These are phyloP conservation scores for Epichloe sylvatica DNA, from an alignment of 2,329 filamentous ascomycete genomes.

Conservation along the genomic window DNA sequence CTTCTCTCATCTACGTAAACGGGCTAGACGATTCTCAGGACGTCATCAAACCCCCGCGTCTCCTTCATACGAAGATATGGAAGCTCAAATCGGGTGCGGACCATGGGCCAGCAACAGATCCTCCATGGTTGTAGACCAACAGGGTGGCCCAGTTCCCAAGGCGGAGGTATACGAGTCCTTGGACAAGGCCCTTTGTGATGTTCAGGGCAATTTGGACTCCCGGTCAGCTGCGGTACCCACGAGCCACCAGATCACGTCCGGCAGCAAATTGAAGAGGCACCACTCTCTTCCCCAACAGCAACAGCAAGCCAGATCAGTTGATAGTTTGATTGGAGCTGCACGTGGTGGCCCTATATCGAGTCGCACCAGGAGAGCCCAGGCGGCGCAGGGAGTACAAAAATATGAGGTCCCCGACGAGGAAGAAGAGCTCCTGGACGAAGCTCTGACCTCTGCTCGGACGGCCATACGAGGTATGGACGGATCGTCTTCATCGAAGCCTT, in stretches of 20 bases:
- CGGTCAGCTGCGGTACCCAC: constrained; percentile 35
- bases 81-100: constrained; percentile 82
- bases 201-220: constrained; percentile 35
- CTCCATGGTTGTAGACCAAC: constrained; percentile 62
- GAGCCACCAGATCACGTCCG: constrained; percentile 33
- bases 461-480: constrained; percentile 59
- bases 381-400: constrained; percentile 58
- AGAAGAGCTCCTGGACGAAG: constrained; percentile 88
- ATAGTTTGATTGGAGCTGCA: constrained; percentile 45
- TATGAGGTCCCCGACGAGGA: constrained; percentile 96
- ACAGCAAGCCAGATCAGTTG: constrained; percentile 48
- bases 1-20: constrained; percentile 92
- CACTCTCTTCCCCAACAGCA: constrained; percentile 51
- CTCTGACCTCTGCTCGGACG: constrained; percentile 60
- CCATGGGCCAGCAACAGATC: constrained; percentile 80
- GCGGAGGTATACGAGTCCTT: constrained; percentile 45
- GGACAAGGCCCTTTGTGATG: constrained; percentile 43
- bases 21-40: constrained; percentile 81
- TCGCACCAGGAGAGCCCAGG: constrained; percentile 65
- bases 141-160: constrained; percentile 35
- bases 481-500: constrained; percentile 21
- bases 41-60: constrained; percentile 73
- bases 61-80: constrained; percentile 70
- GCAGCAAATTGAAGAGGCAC: constrained; percentile 46
- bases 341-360: constrained; percentile 56